These are phyloP conservation scores for Pleurotus giganteus DNA, from an alignment of 768 basidiomycete species.

Conservation along the genomic window DNA sequence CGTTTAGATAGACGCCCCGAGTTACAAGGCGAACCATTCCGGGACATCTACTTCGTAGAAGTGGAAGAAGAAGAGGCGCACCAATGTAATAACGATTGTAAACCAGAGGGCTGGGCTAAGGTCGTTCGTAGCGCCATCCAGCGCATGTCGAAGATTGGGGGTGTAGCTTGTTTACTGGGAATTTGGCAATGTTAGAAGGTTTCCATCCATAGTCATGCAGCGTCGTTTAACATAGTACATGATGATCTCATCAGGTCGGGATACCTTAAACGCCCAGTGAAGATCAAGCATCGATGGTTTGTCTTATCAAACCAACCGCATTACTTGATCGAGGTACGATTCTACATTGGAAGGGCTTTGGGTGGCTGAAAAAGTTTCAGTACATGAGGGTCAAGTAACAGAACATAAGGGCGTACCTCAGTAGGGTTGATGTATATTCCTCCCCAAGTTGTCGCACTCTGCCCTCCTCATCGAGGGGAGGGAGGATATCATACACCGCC, in stretches of 20 bases:
- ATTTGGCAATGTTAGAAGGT: slow-evolving; percentile 37
- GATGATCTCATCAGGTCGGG: no score
- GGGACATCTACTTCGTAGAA: slow-evolving; percentile 66
- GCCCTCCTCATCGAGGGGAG: slow-evolving; percentile 34
- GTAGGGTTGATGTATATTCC: slow-evolving; percentile 31
- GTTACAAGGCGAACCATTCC: slow-evolving; percentile 41
- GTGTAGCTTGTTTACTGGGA: slow-evolving; percentile 41
- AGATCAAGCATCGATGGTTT: slow-evolving; percentile 17
- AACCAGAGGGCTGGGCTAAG: slow-evolving; percentile 8
- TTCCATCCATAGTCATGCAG: neutral
- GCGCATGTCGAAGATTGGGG: slow-evolving; percentile 30
- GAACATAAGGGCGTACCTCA: slow-evolving; percentile 28
- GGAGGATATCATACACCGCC: slow-evolving; percentile 35
- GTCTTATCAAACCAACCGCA: slow-evolving; percentile 28
- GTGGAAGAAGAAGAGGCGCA: slow-evolving; percentile 27
- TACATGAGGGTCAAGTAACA: neutral
- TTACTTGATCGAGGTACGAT: slow-evolving; percentile 33
- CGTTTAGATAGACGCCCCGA: slow-evolving; percentile 70
- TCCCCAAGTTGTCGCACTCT: slow-evolving; percentile 28
- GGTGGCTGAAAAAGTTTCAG: slow-evolving; percentile 29
- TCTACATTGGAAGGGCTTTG: slow-evolving; percentile 37
- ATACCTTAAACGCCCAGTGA: no score
- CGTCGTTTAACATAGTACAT: neutral
- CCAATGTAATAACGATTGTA: slow-evolving; percentile 2
- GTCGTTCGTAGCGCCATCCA: slow-evolving; percentile 31